Evolutionary conservation across 441 rosid species (phyloP).

Genomic region (Gossypium schwendimanii): DNA sequence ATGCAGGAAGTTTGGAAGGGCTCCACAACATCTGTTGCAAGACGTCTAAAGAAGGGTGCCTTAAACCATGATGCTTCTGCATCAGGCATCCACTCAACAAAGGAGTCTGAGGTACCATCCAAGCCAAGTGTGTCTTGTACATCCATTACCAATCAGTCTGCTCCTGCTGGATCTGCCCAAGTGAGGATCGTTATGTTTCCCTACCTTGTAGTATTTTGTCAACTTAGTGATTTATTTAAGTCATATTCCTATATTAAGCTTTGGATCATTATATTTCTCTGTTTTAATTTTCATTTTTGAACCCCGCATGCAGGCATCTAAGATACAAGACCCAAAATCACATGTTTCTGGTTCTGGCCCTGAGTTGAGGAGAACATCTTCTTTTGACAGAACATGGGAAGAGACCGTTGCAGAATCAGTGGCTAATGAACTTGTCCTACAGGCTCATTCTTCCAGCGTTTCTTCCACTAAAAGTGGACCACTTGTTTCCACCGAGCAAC

Average conservation of each 20-base stretch:
- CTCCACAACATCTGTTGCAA: slow-evolving; percentile 87
- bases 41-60: slow-evolving; percentile 77
- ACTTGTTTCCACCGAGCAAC: slow-evolving; percentile 49
- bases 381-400: slow-evolving; percentile 94
- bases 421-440: slow-evolving; percentile 76
- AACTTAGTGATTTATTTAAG: not conserved
- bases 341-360: slow-evolving; percentile 39
- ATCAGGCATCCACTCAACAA: slow-evolving; percentile 37
- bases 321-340: slow-evolving; percentile 26
- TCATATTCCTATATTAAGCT: not conserved
- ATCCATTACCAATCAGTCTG: slow-evolving; percentile 27
- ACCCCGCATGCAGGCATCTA: slow-evolving; percentile 32
- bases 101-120: slow-evolving; percentile 55
- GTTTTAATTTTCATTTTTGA: not conserved
- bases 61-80: slow-evolving; percentile 53
- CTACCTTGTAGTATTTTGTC: not conserved
- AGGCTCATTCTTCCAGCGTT: slow-evolving; percentile 20
- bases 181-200: slow-evolving; percentile 27
- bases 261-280: not conserved
- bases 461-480: slow-evolving; percentile 43
- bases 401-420: slow-evolving; percentile 93
- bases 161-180: slow-evolving; percentile 32
- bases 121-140: slow-evolving; percentile 36
- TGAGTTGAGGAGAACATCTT: slow-evolving; percentile 83
- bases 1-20: slow-evolving; percentile 95